These are phyloP conservation scores for Cutaneotrichosporon sp. DNA, from an alignment of 1,284 basidiomycete genomes.

Conservation along the genomic window DNA sequence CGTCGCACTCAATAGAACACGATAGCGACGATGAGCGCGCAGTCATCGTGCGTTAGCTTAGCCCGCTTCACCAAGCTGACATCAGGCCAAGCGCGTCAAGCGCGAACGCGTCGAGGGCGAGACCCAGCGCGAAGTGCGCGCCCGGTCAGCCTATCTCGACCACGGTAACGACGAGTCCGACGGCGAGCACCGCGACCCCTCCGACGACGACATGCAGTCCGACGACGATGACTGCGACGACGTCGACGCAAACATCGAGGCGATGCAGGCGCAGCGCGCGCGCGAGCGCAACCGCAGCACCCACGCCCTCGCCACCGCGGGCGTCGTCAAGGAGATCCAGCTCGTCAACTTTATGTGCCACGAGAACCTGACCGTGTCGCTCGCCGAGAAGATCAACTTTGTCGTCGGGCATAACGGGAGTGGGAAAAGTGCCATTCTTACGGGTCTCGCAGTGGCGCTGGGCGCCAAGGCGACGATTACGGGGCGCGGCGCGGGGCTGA, in stretches of 20 bases:
- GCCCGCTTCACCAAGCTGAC: not conserved
- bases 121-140: not conserved
- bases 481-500: slow-evolving; percentile 78
- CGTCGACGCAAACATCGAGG: slow-evolving; percentile 15
- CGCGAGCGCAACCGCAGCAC: not conserved
- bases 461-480: slow-evolving; percentile 88
- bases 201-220: slow-evolving; percentile 4
- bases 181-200: slow-evolving; percentile 9
- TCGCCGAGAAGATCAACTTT: slow-evolving; percentile 91
- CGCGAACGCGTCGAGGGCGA: slow-evolving; percentile 9
- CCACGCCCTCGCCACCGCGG: slow-evolving; percentile 47
- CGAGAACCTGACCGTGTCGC: slow-evolving; percentile 69
- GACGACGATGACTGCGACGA: slow-evolving; percentile 15
- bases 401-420: slow-evolving; percentile 75
- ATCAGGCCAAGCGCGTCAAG: slow-evolving; percentile 27
- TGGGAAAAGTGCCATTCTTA: slow-evolving; percentile 92
- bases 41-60: not conserved
- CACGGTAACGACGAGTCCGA: slow-evolving; percentile 1
- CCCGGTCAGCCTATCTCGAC: not conserved
- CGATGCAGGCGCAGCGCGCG: not conserved
- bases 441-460: slow-evolving; percentile 86
- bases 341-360: slow-evolving; percentile 98
- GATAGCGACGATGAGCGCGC: slow-evolving; percentile 4
- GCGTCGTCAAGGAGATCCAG: slow-evolving; percentile 79
- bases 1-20: not conserved